Evolutionary conservation across 495 filamentous ascomycete species (phyloP).

Genomic region (Penicillium angulare): DNA sequence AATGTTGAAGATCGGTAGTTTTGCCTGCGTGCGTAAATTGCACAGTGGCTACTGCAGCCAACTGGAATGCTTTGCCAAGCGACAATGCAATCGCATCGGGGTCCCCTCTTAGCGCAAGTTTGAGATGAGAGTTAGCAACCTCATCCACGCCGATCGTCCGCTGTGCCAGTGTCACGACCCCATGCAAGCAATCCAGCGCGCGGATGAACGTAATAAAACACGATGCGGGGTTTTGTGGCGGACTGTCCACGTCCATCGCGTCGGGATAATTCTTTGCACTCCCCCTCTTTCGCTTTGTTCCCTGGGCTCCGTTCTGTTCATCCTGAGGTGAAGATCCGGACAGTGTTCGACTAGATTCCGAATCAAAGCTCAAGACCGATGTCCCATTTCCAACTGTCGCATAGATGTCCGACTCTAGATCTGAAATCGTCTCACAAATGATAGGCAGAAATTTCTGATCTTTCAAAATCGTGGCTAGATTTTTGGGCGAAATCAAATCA

Average conservation of each 20-base stretch:
- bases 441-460: conserved; percentile 50
- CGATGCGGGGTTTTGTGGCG: conserved; percentile 31
- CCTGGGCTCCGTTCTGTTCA: conserved; percentile 36
- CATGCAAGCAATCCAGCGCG: conserved; percentile 39
- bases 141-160: conserved; percentile 29
- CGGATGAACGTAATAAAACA: conserved; percentile 43
- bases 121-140: conserved; percentile 52
- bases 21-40: conserved; percentile 34
- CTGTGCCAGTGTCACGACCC: conserved; percentile 26
- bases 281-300: conserved; percentile 44
- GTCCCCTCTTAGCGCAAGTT: conserved; percentile 47
- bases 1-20: conserved; percentile 41
- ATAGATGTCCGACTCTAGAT: conserved; percentile 39
- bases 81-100: conserved; percentile 47
- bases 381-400: conserved; percentile 26
- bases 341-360: conserved; percentile 43
- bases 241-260: conserved; percentile 36
- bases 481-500: conserved; percentile 41
- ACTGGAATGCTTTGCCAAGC: conserved; percentile 38
- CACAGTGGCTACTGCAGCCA: conserved; percentile 35
- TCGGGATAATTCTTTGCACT: conserved; percentile 34
- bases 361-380: conserved; percentile 25
- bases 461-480: conserved; percentile 47
- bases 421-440: conserved; percentile 37
- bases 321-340: conserved; percentile 27